Conservation (phyloP, 768 basidiomycete genomes). For the Agrocybe chaxingu region DNA sequence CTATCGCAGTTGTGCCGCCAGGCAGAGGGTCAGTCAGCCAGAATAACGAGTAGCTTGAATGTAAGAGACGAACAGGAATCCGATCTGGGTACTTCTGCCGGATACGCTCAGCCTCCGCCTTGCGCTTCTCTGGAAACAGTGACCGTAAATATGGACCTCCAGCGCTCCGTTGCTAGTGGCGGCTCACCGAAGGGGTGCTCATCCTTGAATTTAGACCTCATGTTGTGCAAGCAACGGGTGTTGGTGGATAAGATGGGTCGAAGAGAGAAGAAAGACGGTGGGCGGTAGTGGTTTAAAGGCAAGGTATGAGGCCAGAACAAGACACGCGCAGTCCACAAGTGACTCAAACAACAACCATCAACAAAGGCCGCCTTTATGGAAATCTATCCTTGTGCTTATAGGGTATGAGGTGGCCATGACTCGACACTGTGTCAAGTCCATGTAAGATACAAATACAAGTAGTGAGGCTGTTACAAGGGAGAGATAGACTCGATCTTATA, state of each 20-base stretch:
- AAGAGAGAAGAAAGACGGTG: constrained; percentile 11
- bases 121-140: constrained; percentile 83
- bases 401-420: too few relatives aligned
- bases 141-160: constrained; percentile 10
- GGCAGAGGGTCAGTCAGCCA: background rate
- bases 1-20: constrained; percentile 37
- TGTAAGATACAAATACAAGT: background rate
- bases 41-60: background rate
- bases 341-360: constrained; percentile 34
- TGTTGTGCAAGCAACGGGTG: constrained; percentile 27
- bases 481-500: background rate
- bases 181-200: constrained; percentile 95
- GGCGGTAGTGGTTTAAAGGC: constrained; percentile 23
- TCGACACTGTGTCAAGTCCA: background rate
- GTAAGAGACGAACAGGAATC: constrained; percentile 74
- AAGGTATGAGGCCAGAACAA: constrained; percentile 22
- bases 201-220: constrained; percentile 98
- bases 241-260: constrained; percentile 12
- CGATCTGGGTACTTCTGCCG: constrained; percentile 98
- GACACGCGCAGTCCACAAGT: constrained; percentile 40
- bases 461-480: background rate
- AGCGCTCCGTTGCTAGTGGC: constrained; percentile 9
- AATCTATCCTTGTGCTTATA: constrained; percentile 7
- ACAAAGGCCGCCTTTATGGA: constrained; percentile 24
- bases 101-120: constrained; percentile 98